These are phyloP conservation scores for Pichia sp. DNA, from an alignment of 1,139 yeast species.

Conservation along the genomic window DNA sequence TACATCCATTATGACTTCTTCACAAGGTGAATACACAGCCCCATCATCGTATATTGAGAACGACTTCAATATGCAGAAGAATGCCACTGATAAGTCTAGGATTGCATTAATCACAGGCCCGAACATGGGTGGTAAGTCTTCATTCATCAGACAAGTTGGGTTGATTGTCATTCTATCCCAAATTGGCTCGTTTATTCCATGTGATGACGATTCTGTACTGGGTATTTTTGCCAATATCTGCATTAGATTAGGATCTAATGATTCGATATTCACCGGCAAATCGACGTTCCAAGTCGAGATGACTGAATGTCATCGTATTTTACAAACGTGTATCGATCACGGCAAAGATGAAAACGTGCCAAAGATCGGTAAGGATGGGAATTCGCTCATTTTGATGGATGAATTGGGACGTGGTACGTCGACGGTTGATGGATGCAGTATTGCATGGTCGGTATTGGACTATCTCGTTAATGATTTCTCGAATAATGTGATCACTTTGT, in stretches of 20 bases:
- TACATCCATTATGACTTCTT: slow-evolving; percentile 16
- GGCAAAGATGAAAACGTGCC: slow-evolving; percentile 34
- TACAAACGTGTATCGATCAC: slow-evolving; percentile 30
- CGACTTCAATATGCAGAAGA: slow-evolving; percentile 50
- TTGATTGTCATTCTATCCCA: slow-evolving; percentile 53
- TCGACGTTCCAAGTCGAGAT: slow-evolving; percentile 80
- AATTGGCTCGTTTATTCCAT: slow-evolving; percentile 46
- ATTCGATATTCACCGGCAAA: slow-evolving; percentile 63
- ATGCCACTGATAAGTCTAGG: slow-evolving; percentile 45
- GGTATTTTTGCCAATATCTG: slow-evolving; percentile 60
- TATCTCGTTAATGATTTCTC: slow-evolving; percentile 48
- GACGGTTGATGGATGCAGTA: slow-evolving; percentile 84
- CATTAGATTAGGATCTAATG: slow-evolving; percentile 72
- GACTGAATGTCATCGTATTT: slow-evolving; percentile 59
- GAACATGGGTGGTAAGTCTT: slow-evolving; percentile 79
- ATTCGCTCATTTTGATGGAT: slow-evolving; percentile 59
- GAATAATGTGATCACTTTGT: slow-evolving; percentile 59
- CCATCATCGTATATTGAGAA: slow-evolving; percentile 60
- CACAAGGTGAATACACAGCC: background rate
- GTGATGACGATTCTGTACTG: slow-evolving; percentile 41
- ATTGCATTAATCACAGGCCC: slow-evolving; percentile 64
- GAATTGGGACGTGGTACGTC: slow-evolving; percentile 84
- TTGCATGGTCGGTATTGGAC: slow-evolving; percentile 75
- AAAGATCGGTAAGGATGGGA: slow-evolving; percentile 38
- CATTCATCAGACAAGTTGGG: slow-evolving; percentile 64